These are phyloP conservation scores for Escovopsis weberi DNA, from an alignment of 2,329 filamentous ascomycete genomes.

Conservation along the genomic window DNA sequence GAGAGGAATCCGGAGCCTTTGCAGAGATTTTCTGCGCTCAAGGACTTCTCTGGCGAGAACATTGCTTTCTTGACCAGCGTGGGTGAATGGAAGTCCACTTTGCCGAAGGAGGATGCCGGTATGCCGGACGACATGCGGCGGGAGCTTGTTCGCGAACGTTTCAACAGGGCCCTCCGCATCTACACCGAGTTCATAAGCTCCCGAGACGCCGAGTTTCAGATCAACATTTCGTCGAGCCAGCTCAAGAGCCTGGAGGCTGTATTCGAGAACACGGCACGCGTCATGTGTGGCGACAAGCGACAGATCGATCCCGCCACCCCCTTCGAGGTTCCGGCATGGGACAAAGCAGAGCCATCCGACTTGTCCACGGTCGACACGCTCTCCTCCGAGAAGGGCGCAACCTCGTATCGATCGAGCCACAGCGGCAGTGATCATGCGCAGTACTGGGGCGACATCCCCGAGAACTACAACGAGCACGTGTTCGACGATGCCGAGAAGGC, in stretches of 20 bases:
- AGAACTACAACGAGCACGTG: constrained; percentile 32
- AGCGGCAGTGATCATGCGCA: constrained; percentile 6
- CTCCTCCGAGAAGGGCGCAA: background rate
- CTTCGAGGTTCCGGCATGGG: constrained; percentile 14
- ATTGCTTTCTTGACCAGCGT: constrained; percentile 51
- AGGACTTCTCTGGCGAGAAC: constrained; percentile 58
- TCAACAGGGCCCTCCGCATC: constrained; percentile 44
- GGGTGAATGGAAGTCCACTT: constrained; percentile 35
- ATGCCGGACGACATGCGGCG: constrained; percentile 8
- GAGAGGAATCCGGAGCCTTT: constrained; percentile 43
- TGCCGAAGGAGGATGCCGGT: constrained; percentile 12
- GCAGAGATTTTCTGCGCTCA: constrained; percentile 47
- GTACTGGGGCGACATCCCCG: constrained; percentile 30
- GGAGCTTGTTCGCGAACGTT: constrained; percentile 30
- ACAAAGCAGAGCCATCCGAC: background rate
- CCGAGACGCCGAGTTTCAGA: constrained; percentile 45
- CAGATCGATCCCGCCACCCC: constrained; percentile 24
- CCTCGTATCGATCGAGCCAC: too few species aligned
- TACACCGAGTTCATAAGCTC: constrained; percentile 46
- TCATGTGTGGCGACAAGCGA: constrained; percentile 22
- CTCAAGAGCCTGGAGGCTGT: constrained; percentile 35
- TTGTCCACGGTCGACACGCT: background rate
- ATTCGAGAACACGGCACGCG: constrained; percentile 38
- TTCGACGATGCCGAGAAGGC: constrained; percentile 46
- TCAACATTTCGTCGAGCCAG: constrained; percentile 46